Base-by-base conservation (phyloP, 2,329 filamentous ascomycete genomes). In the Sporothrix pallida region DNA sequence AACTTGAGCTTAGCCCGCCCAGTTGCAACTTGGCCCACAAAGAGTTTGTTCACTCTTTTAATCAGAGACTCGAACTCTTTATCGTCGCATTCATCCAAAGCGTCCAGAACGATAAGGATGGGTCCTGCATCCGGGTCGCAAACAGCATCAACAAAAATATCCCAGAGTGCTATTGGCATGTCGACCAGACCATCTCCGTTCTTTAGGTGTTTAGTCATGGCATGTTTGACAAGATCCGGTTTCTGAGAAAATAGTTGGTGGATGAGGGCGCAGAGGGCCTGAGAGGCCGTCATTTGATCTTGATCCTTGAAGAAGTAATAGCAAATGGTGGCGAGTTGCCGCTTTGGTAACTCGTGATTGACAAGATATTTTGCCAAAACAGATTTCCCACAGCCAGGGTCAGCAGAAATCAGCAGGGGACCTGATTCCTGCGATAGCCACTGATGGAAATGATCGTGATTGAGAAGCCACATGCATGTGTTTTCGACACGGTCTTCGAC, bases 261-360 rank as follows among this genome's bases (percentile, higher is more conserved):
- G 2, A 85, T 77, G 9, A 84, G 8, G 0, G 83, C 82, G 60
- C 82, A 84, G 20, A 84, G 78, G 0, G 81, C 82, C 74, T 81
- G 79, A 0, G 74, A 42, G 23, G 79, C 72, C 1, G 76, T 82
- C 48, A 82, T 79, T 62, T 84, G 82, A 48, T 80, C 78, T 71
- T 80, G 75, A 37, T 82, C 81, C 72, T 83, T 83, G 76, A 85
- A 85, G 73, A 85, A 85, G 73, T 83, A 84, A 77, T 84, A 85
- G 75, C 82, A 83, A 2, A 82, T 78, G 0, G 78, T 79, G 20
- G 63, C 42, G 2, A 8, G 31, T 56, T 56, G 52, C 2, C 48
- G 56, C 3, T 13, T 17, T 42, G 76, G 77, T 0, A 83, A 74
- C 7, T 56, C 71, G 6, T 78, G 46, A 58, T 82, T 79, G 20